Evolutionary conservation across 768 basidiomycete genomes (phyloP), one percentile per base, ranked within the genome.

Genomic region (Amanita polypyramis): DNA sequence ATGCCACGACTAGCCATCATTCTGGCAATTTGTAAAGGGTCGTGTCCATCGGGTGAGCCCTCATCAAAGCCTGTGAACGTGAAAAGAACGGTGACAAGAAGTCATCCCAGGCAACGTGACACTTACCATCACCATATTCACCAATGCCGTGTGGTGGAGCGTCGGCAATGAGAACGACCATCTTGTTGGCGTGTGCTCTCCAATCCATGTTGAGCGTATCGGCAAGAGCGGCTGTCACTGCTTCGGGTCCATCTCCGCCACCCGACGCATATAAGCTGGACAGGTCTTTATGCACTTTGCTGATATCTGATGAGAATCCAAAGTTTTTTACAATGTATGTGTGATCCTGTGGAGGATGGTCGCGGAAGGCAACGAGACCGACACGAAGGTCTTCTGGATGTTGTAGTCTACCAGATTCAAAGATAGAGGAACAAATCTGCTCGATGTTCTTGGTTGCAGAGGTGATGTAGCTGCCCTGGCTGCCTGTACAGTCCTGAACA

Each of bases 121-220:
- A 63, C 75, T 56, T 56, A 91, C 92, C 93, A 67, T 97, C 95
- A 14, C 94, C 95, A 54, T 91, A 91, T 63, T 97, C 94, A 50
- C 94, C 94, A 58, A 97, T 90, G 2, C 94, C 95, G 67, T 98
- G 95, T 12, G 94, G 92, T 32, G 95, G 95, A 0, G 95, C 95
- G 72, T 98, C 95, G 14, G 95, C 93, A 58, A 97, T 93, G 57
- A 97, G 76, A 4, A 98, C 92, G 43, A 92, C 76, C 91, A 98
- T 97, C 72, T 90, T 97, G 61, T 85, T 89, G 21, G 95, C 87
- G 39, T 76, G 65, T 42, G 75, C 72, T 57, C 95, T 74, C 95
- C 95, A 98, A 9, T 91, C 85, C 81, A 98, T 86, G 46, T 81
- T 79, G 58, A 93, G 57, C 7, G 84, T 83, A 60, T 94, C 93